Evolutionary conservation across 2,329 filamentous ascomycete genomes (phyloP), one percentile per base, ranked within the genome.

Genomic region (Volutella citrinella): DNA sequence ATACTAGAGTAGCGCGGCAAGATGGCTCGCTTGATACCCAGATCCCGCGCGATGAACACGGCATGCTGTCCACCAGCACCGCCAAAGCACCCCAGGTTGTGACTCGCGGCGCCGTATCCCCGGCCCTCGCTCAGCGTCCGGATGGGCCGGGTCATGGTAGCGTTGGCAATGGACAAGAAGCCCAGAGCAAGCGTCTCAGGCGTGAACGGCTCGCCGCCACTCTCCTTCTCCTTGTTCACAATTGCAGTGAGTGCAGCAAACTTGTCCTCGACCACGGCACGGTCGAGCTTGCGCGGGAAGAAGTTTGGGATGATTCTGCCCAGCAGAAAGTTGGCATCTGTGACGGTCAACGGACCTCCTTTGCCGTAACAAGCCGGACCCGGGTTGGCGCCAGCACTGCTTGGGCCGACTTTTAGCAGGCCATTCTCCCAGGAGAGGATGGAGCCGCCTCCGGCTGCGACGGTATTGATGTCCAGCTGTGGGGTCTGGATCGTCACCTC

Each of bases 381-480:
- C 3, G 83, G 83, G 49, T 86, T 78, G 3, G 83, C 82, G 14
- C 78, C 78, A 2, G 85, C 85, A 28, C 81, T 86, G 51, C 82
- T 80, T 0, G 83, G 83, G 0, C 83, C 83, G 9, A 86, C 82
- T 0, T 81, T 76, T 20, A 87, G 82, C 0, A 88, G 65, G 0
- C 84, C 83, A 37, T 87, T 87, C 32, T 74, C 72, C 64, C 78
- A 86, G 43, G 81, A 78, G 2, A 87, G 62, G 6, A 70, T 67
- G 1, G 64, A 69, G 7, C 70, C 70, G 22, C 70, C 70, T 5
- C 68, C 68, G 13, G 68, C 68, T 7, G 68, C 68, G 4, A 87
- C 83, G 1, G 83, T 87, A 55, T 84, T 85, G 59, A 87, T 87
- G 48, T 87, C 82, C 3, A 87, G 68, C 49, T 86, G 82, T 0